phyloP scores from a whole-genome alignment of 129 eudicot species.

The Escallonia herrerae region DNA sequence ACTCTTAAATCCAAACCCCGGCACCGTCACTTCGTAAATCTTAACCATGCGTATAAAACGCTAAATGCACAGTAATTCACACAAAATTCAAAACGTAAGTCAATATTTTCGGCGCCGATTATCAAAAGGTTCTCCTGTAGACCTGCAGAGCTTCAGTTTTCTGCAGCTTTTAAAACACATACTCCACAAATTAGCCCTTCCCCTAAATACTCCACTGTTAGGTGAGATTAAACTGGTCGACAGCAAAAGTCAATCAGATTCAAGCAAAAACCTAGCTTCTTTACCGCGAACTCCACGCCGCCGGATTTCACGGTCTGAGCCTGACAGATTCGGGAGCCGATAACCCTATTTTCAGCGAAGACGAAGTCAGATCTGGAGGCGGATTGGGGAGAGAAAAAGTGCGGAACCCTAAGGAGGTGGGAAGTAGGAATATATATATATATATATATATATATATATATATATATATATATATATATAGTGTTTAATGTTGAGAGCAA shows the following conservation, averaged over 20 bases:
- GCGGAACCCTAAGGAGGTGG: not conserved
- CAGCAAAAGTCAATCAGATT: not conserved
- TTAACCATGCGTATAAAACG: not conserved
- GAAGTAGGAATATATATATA: not conserved
- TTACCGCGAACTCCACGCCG: not conserved
- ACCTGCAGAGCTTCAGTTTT: too few relatives aligned
- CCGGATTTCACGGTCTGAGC: too few relatives aligned
- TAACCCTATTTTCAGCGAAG: not conserved
- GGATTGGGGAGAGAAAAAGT: not conserved
- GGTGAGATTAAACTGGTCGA: not conserved
- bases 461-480: too few relatives aligned
- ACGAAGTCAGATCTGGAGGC: conserved; percentile 25
- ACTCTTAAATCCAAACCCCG: not conserved
- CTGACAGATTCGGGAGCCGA: not conserved
- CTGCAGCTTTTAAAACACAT: too few relatives aligned
- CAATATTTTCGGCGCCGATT: too few relatives aligned
- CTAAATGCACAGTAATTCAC: too few relatives aligned
- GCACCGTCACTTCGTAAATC: not conserved
- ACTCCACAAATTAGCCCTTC: too few relatives aligned
- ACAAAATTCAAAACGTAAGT: too few relatives aligned
- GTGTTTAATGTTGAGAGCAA: too few relatives aligned
- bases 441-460: too few relatives aligned
- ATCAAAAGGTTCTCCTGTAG: too few relatives aligned
- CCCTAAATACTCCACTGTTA: too few relatives aligned
- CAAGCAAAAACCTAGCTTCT: not conserved